phyloP scores from a whole-genome alignment of 441 rosid genomes.

The Breynia disticha region DNA sequence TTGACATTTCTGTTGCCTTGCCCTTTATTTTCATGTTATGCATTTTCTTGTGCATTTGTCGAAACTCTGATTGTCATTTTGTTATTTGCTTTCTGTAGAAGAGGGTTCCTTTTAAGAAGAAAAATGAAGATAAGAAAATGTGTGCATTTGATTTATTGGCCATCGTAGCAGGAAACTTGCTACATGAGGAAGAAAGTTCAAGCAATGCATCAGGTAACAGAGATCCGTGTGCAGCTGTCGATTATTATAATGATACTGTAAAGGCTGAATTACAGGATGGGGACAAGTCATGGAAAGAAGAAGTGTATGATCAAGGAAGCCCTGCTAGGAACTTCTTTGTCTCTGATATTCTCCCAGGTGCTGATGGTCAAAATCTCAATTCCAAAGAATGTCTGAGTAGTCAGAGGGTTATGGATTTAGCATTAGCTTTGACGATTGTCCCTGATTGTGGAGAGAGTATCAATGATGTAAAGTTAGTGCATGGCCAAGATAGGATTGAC shows the following conservation, averaged over 20 bases:
- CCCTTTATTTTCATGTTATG: not conserved
- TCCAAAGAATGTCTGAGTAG: slow-evolving; percentile 25
- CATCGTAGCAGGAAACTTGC: slow-evolving; percentile 54
- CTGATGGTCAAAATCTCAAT: slow-evolving; percentile 23
- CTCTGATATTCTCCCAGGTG: slow-evolving; percentile 25
- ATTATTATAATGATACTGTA: slow-evolving; percentile 13
- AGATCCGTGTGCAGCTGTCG: slow-evolving; percentile 22
- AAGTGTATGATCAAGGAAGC: slow-evolving; percentile 23
- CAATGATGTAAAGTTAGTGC: slow-evolving; percentile 28
- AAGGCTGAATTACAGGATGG: slow-evolving; percentile 16
- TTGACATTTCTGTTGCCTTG: not conserved
- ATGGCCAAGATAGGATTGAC: slow-evolving; percentile 34
- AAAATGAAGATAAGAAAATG: slow-evolving; percentile 27
- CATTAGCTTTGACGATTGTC: slow-evolving; percentile 32
- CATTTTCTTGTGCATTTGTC: slow-evolving; percentile 6
- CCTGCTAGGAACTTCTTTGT: slow-evolving; percentile 18
- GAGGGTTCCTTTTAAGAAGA: slow-evolving; percentile 51
- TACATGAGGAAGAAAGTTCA: slow-evolving; percentile 30
- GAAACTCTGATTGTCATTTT: slow-evolving; percentile 9
- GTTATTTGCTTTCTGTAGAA: slow-evolving; percentile 27
- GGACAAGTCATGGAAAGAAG: slow-evolving; percentile 13
- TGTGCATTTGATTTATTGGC: slow-evolving; percentile 72
- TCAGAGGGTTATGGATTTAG: slow-evolving; percentile 28
- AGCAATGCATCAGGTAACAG: slow-evolving; percentile 16
- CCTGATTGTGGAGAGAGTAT: slow-evolving; percentile 33